These are phyloP conservation scores for Cystobasidium slooffiae DNA, from an alignment of 1,284 basidiomycete genomes.

Conservation along the genomic window DNA sequence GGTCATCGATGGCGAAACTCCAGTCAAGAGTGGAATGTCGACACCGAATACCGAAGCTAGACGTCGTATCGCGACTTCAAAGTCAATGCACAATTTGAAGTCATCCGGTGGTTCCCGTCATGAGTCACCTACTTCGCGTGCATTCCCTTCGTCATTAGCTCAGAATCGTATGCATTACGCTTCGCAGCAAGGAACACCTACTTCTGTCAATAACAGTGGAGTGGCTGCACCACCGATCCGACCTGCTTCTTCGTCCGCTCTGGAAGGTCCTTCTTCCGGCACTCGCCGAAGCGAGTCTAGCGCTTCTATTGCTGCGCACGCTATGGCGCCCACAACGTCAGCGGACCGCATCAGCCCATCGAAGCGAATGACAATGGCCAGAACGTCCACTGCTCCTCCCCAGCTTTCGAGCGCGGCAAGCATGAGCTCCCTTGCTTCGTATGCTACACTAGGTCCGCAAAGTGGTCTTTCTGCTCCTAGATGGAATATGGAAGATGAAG, in stretches of 20 bases:
- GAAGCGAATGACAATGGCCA: constrained; percentile 18
- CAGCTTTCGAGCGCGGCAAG: constrained; percentile 24
- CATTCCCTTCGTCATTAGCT: constrained; percentile 30
- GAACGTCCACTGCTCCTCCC: constrained; percentile 40
- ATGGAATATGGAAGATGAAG: constrained; percentile 74
- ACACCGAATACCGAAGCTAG: constrained; percentile 43
- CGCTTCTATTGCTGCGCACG: constrained; percentile 15
- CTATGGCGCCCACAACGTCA: not conserved
- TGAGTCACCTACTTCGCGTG: constrained; percentile 37
- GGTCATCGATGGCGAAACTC: constrained; percentile 48
- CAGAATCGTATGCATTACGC: constrained; percentile 12
- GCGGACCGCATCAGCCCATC: constrained; percentile 10
- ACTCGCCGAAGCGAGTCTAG: constrained; percentile 26
- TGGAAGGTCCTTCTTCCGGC: constrained; percentile 23
- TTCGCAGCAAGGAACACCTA: constrained; percentile 21
- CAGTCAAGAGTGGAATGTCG: constrained; percentile 45
- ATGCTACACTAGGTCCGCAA: constrained; percentile 52
- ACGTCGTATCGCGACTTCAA: constrained; percentile 49
- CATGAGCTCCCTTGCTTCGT: constrained; percentile 51
- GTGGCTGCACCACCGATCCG: constrained; percentile 3
- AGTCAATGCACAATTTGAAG: constrained; percentile 52
- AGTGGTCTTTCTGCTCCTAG: constrained; percentile 47
- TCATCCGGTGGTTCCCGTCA: constrained; percentile 42
- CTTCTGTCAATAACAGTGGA: constrained; percentile 18
- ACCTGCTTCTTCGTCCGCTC: constrained; percentile 35